Percentiles rank a stretch among this genome's conserved stretches.
phyloP scores from a whole-genome alignment of 257 asterid genomes.

The Solanum piurae region DNA sequence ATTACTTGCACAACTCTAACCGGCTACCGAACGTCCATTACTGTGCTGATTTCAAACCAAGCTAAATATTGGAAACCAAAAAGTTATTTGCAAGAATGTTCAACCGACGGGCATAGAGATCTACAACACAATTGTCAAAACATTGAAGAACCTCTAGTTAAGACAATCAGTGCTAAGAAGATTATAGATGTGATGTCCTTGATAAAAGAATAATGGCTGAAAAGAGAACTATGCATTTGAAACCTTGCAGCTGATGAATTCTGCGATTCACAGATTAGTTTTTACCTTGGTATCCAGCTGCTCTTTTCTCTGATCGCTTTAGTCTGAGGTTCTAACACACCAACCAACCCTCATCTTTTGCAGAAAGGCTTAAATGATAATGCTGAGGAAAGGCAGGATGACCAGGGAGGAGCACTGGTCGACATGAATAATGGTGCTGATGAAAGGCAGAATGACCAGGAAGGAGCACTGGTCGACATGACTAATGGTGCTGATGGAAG shows the following conservation, averaged over 20 bases:
- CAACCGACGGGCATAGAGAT: neutral
- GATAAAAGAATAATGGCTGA: neutral
- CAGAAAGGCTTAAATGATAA: conserved; percentile 19
- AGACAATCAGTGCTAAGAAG: neutral
- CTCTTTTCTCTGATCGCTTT: neutral
- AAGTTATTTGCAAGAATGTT: neutral
- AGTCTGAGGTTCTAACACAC: neutral
- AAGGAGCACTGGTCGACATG: conserved; percentile 8
- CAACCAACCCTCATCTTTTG: conserved; percentile 1
- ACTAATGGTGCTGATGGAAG: conserved; percentile 2
- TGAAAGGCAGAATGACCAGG: conserved; percentile 5
- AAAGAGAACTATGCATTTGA: neutral
- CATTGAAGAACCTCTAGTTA: neutral
- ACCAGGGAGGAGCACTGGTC: conserved; percentile 16
- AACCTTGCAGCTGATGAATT: neutral
- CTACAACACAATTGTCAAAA: neutral
- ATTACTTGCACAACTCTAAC: neutral
- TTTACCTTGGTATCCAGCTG: neutral
- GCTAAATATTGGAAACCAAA: neutral
- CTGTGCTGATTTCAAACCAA: neutral
- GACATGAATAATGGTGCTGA: neutral
- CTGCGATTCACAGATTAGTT: neutral
- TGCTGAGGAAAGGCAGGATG: conserved; percentile 12
- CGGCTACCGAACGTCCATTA: neutral
- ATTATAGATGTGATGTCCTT: neutral